phyloP scores from a whole-genome alignment of 257 asterid genomes.

The Phtheirospermum japonicum region DNA sequence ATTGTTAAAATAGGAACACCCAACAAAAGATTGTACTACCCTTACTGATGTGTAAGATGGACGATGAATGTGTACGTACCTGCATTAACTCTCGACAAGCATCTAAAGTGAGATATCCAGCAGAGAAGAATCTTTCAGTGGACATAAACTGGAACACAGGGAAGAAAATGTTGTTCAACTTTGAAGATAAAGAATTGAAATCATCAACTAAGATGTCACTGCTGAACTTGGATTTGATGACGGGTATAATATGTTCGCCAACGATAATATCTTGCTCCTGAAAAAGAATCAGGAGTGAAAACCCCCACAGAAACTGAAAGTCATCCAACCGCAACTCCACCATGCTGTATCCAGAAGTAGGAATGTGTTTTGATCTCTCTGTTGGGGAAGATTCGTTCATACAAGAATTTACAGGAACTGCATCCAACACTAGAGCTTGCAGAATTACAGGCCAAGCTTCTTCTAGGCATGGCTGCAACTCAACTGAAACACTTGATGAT shows the following conservation, averaged over 20 bases:
- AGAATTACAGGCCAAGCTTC: constrained; percentile 98
- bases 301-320: constrained; percentile 84
- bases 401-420: constrained; percentile 60
- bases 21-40: constrained; percentile 22
- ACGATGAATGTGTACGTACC: constrained; percentile 40
- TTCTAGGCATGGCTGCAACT: constrained; percentile 77
- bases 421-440: constrained; percentile 92
- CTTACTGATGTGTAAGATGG: constrained; percentile 14
- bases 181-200: constrained; percentile 44
- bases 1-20: not conserved
- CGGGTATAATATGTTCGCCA: constrained; percentile 44
- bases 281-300: constrained; percentile 70
- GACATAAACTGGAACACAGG: constrained; percentile 67
- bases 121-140: constrained; percentile 61
- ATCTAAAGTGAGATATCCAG: constrained; percentile 68
- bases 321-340: constrained; percentile 71
- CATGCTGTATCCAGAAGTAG: constrained; percentile 79
- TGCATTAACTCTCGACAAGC: constrained; percentile 74
- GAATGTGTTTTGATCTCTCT: constrained; percentile 41
- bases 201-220: constrained; percentile 49
- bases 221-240: constrained; percentile 50
- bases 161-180: constrained; percentile 48
- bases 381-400: constrained; percentile 45
- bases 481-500: constrained; percentile 68
- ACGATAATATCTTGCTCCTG: constrained; percentile 60